phyloP scores from a whole-genome alignment of 352 stramenopile genomes.

The Phytophthora sp. region DNA sequence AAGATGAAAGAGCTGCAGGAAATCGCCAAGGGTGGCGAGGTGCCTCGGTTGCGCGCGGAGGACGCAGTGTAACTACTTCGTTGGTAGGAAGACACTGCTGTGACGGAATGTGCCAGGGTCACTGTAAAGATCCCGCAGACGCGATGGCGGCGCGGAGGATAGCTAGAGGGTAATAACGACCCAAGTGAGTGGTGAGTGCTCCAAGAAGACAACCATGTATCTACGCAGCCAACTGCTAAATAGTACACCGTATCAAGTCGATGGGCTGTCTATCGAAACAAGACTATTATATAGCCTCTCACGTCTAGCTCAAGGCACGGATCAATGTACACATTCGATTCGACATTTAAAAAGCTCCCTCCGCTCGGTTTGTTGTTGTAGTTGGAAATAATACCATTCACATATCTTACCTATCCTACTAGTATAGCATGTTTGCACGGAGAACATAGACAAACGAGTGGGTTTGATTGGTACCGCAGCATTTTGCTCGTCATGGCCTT shows the following conservation, averaged over 20 bases:
- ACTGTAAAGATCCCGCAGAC: conserved; percentile 17
- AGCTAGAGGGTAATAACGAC: conserved; percentile 13
- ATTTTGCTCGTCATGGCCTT: too few species aligned
- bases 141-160: conserved; percentile 12
- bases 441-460: too few species aligned
- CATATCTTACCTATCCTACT: too few species aligned
- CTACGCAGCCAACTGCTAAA: conserved; percentile 2
- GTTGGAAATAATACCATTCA: too few species aligned
- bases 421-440: too few species aligned
- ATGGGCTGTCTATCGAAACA: neutral
- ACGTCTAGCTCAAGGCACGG: too few species aligned
- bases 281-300: too few species aligned
- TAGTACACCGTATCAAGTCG: conserved; percentile 3
- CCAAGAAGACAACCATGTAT: conserved; percentile 10
- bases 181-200: neutral
- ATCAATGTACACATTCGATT: too few species aligned
- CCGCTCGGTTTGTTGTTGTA: too few species aligned
- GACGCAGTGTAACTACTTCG: conserved; percentile 5
- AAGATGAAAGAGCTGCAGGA: conserved; percentile 64
- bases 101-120: neutral
- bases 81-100: neutral
- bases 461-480: too few species aligned
- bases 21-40: conserved; percentile 25
- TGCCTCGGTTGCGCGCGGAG: conserved; percentile 16
- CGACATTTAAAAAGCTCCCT: too few species aligned